phyloP scores from a whole-genome alignment of 495 filamentous ascomycete species.

The Penicillium bialowiezense region DNA sequence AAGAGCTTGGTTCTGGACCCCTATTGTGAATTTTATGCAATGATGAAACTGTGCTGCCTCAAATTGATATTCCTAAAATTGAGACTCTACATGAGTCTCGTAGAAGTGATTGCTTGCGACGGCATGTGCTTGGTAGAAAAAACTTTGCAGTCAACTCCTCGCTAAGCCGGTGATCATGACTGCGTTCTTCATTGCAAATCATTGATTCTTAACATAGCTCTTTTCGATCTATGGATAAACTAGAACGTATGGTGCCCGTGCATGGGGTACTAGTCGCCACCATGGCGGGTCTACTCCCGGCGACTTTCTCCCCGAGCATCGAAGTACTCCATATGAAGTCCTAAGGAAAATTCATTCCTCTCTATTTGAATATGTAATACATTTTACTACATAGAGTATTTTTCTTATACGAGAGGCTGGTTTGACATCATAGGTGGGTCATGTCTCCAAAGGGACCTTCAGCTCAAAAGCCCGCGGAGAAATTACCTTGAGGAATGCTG shows the following conservation, averaged over 20 bases:
- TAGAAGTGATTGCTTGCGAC: neutral
- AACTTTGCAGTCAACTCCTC: too few relatives aligned
- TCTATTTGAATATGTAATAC: neutral
- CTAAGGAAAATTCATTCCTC: neutral
- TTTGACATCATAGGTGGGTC: neutral
- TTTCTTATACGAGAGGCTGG: neutral
- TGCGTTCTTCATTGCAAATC: too few relatives aligned
- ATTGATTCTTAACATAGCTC: too few relatives aligned
- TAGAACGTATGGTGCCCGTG: too few relatives aligned
- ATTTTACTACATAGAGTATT: neutral
- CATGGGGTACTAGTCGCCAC: too few relatives aligned
- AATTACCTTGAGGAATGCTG: slow-evolving; percentile 1
- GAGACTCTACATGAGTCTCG: neutral
- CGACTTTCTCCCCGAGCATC: too few relatives aligned
- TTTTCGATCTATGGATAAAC: too few relatives aligned
- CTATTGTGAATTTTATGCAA: neutral
- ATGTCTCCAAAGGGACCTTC: neutral
- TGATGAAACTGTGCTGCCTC: neutral
- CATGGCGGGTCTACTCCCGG: too few relatives aligned
- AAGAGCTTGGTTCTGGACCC: neutral
- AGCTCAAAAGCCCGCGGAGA: neutral
- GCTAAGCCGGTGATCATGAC: too few relatives aligned
- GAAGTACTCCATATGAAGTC: too few relatives aligned
- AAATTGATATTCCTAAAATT: neutral
- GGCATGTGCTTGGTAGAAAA: too few relatives aligned